Base-by-base conservation (phyloP, 2,329 filamentous ascomycete species). In the Hymenotorrendiella dingleyae region DNA sequence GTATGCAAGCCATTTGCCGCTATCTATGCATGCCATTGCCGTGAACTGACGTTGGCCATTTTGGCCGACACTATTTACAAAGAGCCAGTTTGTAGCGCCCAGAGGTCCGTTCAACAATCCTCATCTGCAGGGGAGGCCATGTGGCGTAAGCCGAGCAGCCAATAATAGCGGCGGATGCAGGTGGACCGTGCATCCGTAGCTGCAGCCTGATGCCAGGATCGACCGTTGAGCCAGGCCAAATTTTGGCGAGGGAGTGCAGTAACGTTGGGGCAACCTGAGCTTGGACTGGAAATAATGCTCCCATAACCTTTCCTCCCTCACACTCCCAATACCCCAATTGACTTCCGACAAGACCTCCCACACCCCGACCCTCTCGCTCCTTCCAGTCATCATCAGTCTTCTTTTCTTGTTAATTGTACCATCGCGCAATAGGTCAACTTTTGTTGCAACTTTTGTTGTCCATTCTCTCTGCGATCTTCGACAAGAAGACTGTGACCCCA, bases 401-500 rank as follows among this genome's bases (percentile, higher is more conserved):
- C 28, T 29, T 33, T 17, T 32, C 29, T 9, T 30, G 21, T 16
- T 23, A 21, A 27, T 39, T n/a, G 24, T 41, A 16, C 14, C 28
- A 10, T 22, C 8, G 12, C 34, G 17, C 17, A 37, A 22, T 45
- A 51, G 28, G 43, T 22, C 20, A 29, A 40, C 45, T 22, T 32
- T 37, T 37, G 24, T 37, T 45, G 32, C 32, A 34, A 34, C 30
- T 44, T n/a, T n/a, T n/a, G n/a, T n/a, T 37, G 26, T 20, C 27
- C 42, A 24, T 43, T 27, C 21, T 26, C 19, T 33, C 34, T 20
- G 33, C 40, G 23, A 36, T 32, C n/a, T n/a, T n/a, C n/a, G n/a
- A n/a, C n/a, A n/a, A 44, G 43, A 48, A 48, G 26, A 26, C 37
- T 47, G 45, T 48, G 42, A 42, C 34, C 32, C 36, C 45, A 34